These are phyloP conservation scores for Monilinia aucupariae DNA, from an alignment of 2,329 filamentous ascomycete genomes.

Conservation along the genomic window DNA sequence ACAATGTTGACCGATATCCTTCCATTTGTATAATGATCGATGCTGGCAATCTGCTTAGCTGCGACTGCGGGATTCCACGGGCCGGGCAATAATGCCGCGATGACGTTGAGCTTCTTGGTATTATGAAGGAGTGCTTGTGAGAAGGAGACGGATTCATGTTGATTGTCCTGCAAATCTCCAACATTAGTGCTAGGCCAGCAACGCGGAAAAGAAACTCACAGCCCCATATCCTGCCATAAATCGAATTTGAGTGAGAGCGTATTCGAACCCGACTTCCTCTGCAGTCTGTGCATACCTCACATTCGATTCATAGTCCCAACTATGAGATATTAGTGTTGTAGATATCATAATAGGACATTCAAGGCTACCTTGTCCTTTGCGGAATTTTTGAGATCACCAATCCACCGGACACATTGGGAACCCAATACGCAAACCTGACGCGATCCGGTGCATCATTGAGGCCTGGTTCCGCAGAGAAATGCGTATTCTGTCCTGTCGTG, in stretches of 20 bases:
- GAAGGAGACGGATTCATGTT: constrained; percentile 49
- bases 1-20: constrained; percentile 49
- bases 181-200: background rate
- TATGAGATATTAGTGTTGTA: constrained; percentile 11
- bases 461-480: constrained; percentile 32
- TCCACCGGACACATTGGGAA: constrained; percentile 49
- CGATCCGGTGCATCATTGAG: constrained; percentile 42
- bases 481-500: constrained; percentile 16
- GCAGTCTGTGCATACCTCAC: constrained; percentile 45
- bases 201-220: constrained; percentile 22
- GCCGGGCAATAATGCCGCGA: constrained; percentile 46
- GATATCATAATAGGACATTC: background rate
- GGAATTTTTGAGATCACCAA: constrained; percentile 49
- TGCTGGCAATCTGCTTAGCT: constrained; percentile 49
- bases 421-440: constrained; percentile 48
- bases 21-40: constrained; percentile 48
- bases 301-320: constrained; percentile 46
- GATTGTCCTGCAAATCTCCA: constrained; percentile 34
- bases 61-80: constrained; percentile 48
- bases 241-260: constrained; percentile 47
- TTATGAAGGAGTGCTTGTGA: constrained; percentile 45
- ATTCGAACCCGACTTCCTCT: constrained; percentile 46
- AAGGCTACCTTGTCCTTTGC: constrained; percentile 38
- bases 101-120: constrained; percentile 46
- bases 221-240: constrained; percentile 48